Evolutionary conservation across 177 flowering plant species (phyloP).

Genomic region (Vitis hybrid): DNA sequence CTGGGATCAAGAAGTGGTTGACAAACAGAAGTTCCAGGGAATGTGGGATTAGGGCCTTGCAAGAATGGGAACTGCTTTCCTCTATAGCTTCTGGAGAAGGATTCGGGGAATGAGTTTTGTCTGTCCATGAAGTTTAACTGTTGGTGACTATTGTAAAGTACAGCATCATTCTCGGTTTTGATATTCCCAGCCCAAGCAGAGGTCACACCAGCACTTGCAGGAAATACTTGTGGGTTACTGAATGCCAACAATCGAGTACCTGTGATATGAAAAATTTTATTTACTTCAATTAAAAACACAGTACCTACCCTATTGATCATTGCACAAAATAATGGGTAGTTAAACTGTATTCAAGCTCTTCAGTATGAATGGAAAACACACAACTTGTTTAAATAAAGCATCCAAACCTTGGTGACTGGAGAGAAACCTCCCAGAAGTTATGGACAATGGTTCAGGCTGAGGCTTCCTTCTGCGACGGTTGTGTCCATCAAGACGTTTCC

Average conservation of each 20-base stretch:
- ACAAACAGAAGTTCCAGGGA: constrained; percentile 15
- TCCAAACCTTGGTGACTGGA: constrained; percentile 53
- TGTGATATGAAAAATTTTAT: constrained; percentile 14
- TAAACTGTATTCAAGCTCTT: not conserved
- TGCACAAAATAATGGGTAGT: not conserved
- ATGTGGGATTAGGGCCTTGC: constrained; percentile 19
- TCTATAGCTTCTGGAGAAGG: constrained; percentile 34
- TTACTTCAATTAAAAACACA: not conserved
- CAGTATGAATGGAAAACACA: not conserved
- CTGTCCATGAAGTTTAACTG: constrained; percentile 31
- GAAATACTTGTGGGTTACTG: constrained; percentile 33
- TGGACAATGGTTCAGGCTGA: constrained; percentile 58
- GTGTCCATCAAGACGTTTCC: constrained; percentile 93
- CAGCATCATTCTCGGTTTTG: constrained; percentile 44
- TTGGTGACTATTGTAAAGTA: constrained; percentile 27
- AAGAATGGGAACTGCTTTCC: constrained; percentile 52
- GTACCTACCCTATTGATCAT: not conserved
- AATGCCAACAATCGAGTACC: constrained; percentile 49
- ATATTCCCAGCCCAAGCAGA: constrained; percentile 39
- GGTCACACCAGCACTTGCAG: constrained; percentile 28
- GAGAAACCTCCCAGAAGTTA: constrained; percentile 37
- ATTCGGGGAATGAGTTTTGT: constrained; percentile 28
- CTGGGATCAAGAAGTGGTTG: constrained; percentile 24
- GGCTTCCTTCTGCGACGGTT: constrained; percentile 85
- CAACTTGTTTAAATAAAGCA: not conserved